Conservation (phyloP, 2,329 filamentous ascomycete genomes). For the Cryphonectria radicalis region DNA sequence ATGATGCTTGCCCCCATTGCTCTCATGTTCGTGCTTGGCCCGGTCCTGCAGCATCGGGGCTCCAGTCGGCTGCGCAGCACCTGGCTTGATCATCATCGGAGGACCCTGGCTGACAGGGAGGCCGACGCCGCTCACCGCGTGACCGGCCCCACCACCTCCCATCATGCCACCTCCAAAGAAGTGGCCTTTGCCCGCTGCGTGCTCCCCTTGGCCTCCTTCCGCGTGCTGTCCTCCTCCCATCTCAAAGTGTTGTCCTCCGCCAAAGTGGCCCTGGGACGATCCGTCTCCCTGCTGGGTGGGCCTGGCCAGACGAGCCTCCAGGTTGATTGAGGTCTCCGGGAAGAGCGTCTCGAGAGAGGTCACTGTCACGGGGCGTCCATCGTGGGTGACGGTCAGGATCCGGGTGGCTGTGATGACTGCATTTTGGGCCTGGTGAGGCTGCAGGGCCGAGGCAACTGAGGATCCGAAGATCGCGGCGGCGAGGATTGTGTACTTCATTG, state of each 20-base stretch:
- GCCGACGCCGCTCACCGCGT: not conserved
- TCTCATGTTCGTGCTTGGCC: not conserved
- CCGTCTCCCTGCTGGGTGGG: not conserved
- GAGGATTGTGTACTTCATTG: slow-evolving; percentile 10
- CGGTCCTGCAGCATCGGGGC: not conserved
- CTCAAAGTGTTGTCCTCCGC: not conserved
- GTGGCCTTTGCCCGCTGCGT: not conserved
- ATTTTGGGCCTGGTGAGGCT: not conserved
- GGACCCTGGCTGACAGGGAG: not conserved
- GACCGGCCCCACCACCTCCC: not conserved
- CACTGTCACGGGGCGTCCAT: not conserved
- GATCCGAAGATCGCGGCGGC: slow-evolving; percentile 6
- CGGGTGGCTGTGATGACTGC: not conserved
- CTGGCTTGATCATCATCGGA: not conserved
- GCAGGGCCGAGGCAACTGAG: not conserved
- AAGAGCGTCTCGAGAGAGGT: not conserved
- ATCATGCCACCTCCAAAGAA: not conserved
- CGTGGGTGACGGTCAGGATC: slow-evolving; percentile 4
- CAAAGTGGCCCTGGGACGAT: not conserved
- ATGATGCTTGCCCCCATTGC: not conserved
- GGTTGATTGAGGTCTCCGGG: not conserved
- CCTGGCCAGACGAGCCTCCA: not conserved
- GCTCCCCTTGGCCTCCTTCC: not conserved
- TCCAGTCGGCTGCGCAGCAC: not conserved
- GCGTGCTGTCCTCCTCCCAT: not conserved